A percentile compares a stretch with the other conserved stretches of the same genome.
These are phyloP conservation scores for Xylariaceae sp. DNA, from an alignment of 2,329 filamentous ascomycete genomes.

Conservation along the genomic window DNA sequence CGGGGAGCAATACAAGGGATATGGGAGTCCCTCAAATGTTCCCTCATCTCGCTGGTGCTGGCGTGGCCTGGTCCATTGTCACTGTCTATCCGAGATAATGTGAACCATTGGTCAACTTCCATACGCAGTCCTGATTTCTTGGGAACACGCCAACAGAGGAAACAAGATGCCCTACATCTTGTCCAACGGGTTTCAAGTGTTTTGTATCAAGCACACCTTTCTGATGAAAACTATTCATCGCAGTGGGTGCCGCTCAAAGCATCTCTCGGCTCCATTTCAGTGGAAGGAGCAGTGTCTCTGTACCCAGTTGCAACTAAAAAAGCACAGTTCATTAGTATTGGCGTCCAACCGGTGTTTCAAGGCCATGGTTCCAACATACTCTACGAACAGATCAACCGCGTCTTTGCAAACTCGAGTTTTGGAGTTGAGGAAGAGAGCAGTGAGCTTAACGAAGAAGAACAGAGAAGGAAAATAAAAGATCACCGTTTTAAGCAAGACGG, in stretches of 20 bases:
- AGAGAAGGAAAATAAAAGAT: conserved; percentile 15
- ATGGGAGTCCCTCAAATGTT: conserved; percentile 59
- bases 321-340: conserved; percentile 78
- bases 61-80: conserved; percentile 57
- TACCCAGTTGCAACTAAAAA: conserved; percentile 66
- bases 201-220: conserved; percentile 62
- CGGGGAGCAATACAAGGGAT: conserved; percentile 52
- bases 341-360: conserved; percentile 60
- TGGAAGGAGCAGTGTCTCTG: conserved; percentile 69
- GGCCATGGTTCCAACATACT: conserved; percentile 58
- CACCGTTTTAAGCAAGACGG: conserved; percentile 37
- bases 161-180: conserved; percentile 11
- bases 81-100: conserved; percentile 54
- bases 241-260: conserved; percentile 71
- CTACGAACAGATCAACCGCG: conserved; percentile 71
- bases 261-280: conserved; percentile 53
- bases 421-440: conserved; percentile 52
- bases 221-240: conserved; percentile 44
- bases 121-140: conserved; percentile 26
- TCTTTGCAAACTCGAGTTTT: conserved; percentile 76
- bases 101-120: conserved; percentile 31
- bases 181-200: conserved; percentile 40
- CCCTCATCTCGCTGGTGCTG: conserved; percentile 62
- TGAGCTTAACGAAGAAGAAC: conserved; percentile 30
- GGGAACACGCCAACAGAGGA: not conserved